phyloP scores from a whole-genome alignment of 768 basidiomycete genomes.

The Glaciozyma martinii region DNA sequence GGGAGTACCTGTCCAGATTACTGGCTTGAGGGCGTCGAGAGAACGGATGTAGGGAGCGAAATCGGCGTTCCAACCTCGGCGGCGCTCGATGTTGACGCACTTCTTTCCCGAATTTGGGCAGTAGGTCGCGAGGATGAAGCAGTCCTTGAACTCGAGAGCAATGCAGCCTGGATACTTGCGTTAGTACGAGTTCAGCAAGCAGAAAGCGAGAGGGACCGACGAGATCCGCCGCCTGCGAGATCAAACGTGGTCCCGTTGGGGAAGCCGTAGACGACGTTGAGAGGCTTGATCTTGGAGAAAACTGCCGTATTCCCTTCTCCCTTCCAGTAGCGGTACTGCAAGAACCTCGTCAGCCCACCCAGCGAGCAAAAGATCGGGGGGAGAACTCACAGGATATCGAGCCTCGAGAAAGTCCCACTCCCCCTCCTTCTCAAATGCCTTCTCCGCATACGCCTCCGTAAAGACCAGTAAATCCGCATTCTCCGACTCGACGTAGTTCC shows the following conservation, averaged over 20 bases:
- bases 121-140: conserved; percentile 52
- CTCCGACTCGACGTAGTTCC: no score
- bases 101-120: conserved; percentile 69
- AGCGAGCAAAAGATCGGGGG: no score
- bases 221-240: neutral
- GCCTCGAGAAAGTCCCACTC: no score
- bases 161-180: conserved; percentile 48
- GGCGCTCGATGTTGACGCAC: conserved; percentile 46
- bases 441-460: no score
- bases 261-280: conserved; percentile 36
- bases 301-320: conserved; percentile 51
- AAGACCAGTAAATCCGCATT: no score
- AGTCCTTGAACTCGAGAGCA: conserved; percentile 63
- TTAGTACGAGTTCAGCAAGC: neutral
- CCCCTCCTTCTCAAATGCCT: no score
- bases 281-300: conserved; percentile 63
- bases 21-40: conserved; percentile 67
- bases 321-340: conserved; percentile 30
- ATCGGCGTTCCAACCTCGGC: conserved; percentile 68
- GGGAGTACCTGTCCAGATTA: conserved; percentile 61
- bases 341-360: no score
- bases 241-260: conserved; percentile 15
- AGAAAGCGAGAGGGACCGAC: neutral
- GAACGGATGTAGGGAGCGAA: conserved; percentile 63
- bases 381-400: no score